Evolutionary conservation across 2,329 filamentous ascomycete species (phyloP).

Genomic region (Aphanoascus verrucosus): DNA sequence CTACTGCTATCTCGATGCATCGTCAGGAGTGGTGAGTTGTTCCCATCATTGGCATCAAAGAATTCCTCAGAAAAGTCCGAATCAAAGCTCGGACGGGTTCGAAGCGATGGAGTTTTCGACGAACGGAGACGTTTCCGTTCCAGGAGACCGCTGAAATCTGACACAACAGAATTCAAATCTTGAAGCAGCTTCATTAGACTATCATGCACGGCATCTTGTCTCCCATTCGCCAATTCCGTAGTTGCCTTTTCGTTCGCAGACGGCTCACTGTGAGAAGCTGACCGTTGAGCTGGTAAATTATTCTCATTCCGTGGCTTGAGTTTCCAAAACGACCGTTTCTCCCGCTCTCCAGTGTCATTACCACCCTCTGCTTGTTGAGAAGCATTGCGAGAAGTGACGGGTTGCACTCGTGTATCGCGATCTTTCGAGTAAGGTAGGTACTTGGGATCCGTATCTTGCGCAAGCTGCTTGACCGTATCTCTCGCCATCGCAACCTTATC

Average conservation of each 20-base stretch:
- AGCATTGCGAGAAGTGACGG: conserved; percentile 25
- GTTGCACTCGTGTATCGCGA: conserved; percentile 18
- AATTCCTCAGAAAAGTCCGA: conserved; percentile 79
- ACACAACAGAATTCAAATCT: conserved; percentile 73
- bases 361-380: conserved; percentile 22
- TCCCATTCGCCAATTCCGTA: background rate
- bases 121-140: conserved; percentile 69
- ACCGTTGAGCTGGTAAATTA: conserved; percentile 34
- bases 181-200: conserved; percentile 72
- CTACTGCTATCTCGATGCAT: conserved; percentile 65
- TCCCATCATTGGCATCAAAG: conserved; percentile 72
- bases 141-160: conserved; percentile 69
- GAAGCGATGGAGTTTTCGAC: conserved; percentile 43
- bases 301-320: conserved; percentile 52
- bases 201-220: conserved; percentile 53
- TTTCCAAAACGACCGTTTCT: conserved; percentile 81
- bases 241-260: conserved; percentile 23
- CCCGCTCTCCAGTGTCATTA: conserved; percentile 32
- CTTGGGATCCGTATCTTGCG: conserved; percentile 68
- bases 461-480: conserved; percentile 76
- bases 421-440: conserved; percentile 29
- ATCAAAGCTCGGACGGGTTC: conserved; percentile 61
- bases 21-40: conserved; percentile 56
- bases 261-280: conserved; percentile 20
- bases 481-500: conserved; percentile 77